Base-by-base conservation (phyloP, 345 rosid species). In the Erucastrum elatum region DNA sequence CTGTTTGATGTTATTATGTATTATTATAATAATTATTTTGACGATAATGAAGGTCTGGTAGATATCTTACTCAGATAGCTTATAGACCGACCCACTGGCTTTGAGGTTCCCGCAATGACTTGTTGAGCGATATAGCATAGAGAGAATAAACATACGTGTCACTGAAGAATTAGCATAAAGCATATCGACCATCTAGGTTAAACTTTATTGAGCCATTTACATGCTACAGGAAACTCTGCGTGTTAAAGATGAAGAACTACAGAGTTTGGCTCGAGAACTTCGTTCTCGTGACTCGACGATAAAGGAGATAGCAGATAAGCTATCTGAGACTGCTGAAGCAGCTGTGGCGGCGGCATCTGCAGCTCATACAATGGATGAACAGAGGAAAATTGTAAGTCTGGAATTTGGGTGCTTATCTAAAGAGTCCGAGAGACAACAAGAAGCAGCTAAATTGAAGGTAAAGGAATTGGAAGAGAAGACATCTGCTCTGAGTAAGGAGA, bases 311-410 rank as follows among this genome's bases (percentile, higher is more conserved):
- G 99, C 97, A 27, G 94, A 93, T 25, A 93, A 89, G 84, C 86
- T 95, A 51, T 78, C 96, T 60, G 98, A 91, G 86, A 93, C 99
- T 2, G 96, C 99, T 71, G 99, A 95, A 85, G 98, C 99, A 79
- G 97, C 98, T 68, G 97, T 91, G 83, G 88, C 89, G 80, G 98
- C 99, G 6, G 99, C 99, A 64, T 83, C 92, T 75, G 97, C 99
- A 16, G 97, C 98, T 65, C 92, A 87, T 71, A 79, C 87, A 13
- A 91, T 95, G 94, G 98, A 93, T 84, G 96, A 90, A 80, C 99
- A 93, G 64, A 85, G 98, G 82, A 89, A 88, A 82, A 81, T 87
- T 49, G 91, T 86, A 46, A 88, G 91, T 75, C 81, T 80, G 55
- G 97, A 95, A 85, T 78, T 93, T 75, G 98, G 88, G 82, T 88